These are phyloP conservation scores for Pseudomassariella vexata DNA, from an alignment of 2,329 filamentous ascomycete genomes.

Conservation along the genomic window DNA sequence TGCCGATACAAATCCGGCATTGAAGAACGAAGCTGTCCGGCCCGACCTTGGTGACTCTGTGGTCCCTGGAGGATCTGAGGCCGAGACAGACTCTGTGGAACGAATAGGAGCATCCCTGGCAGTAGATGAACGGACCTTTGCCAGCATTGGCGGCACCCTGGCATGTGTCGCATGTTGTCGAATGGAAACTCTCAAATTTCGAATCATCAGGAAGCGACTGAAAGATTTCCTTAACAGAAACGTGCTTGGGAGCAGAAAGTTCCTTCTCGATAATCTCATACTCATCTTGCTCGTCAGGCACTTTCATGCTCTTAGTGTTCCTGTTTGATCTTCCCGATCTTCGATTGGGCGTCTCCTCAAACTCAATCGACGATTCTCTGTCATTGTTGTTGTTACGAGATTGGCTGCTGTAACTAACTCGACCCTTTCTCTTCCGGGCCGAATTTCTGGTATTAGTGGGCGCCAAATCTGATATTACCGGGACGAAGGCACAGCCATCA, in stretches of 20 bases:
- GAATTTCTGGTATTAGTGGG: conserved; percentile 10
- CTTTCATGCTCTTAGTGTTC: conserved; percentile 39
- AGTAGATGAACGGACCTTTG: conserved; percentile 72
- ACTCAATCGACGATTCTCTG: conserved; percentile 43
- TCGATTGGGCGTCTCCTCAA: conserved; percentile 42
- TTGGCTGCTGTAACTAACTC: conserved; percentile 12
- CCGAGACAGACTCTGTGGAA: conserved; percentile 85
- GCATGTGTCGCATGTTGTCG: conserved; percentile 68
- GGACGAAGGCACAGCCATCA: conserved; percentile 11
- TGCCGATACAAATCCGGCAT: conserved; percentile 76
- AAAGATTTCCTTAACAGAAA: conserved; percentile 71
- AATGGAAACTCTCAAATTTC: conserved; percentile 66
- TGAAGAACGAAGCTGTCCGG: conserved; percentile 78
- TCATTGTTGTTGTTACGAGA: conserved; percentile 12
- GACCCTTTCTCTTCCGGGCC: conserved; percentile 12
- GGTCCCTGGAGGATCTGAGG: conserved; percentile 66
- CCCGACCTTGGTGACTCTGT: conserved; percentile 80
- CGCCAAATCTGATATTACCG: conserved; percentile 21
- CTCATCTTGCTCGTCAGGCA: conserved; percentile 55
- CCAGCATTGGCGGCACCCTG: conserved; percentile 42
- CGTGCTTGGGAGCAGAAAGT: conserved; percentile 43
- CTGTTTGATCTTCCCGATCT: conserved; percentile 43
- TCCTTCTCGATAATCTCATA: conserved; percentile 45
- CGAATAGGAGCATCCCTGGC: conserved; percentile 81
- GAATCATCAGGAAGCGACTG: conserved; percentile 53